Base-by-base conservation (phyloP, 108 stramenopile species). In the Cyclotella sp. region DNA sequence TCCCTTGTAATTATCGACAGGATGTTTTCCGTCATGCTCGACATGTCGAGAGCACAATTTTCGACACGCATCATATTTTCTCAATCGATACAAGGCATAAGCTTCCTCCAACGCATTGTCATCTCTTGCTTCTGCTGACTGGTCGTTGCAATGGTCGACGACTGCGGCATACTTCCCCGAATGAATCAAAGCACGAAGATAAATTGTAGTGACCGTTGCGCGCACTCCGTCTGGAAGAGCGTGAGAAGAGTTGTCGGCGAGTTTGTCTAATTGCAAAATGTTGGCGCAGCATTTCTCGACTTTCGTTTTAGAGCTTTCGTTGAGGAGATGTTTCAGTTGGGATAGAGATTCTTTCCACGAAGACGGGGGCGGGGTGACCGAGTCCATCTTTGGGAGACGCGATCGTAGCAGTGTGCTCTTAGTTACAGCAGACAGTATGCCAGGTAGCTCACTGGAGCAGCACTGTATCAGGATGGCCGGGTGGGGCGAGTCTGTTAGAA, bases 61-160 rank as follows among this genome's bases (percentile, higher is more conserved):
- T 26, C 79, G 79, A 70, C 78, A 78, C 26, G 79, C 73, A 47
- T 77, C 71, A 49, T 81, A 85, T 9, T 73, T 72, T 24, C 47
- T 72, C 47, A 81, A 73, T 45, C 84, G 34, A 57, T 81, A 85
- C 4, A 75, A 58, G 21, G 76, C 53, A 67, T 85, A 85, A 6
- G 80, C 79, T 40, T 47, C 70, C 80, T 85, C 84, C 27, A 51
- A 27, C 11, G 28, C 49, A 39, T 58, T 47, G 15, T 28, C 75
- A 29, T 68, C 44, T 3, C 18, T 34, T 14, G 22, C 12, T 6
- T 41, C 16, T 8, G 24, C n/a, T 16, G 18, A 22, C 46, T 67
- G n/a, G 0, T 41, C 30, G 12, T 29, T 43, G 34, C 61, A 51
- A 68, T 72, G 44, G 14, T 75, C 65, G 15, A 79, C 60, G 12